Base-by-base conservation (phyloP, 805 yeast genomes). In the Candida tibetensis region DNA sequence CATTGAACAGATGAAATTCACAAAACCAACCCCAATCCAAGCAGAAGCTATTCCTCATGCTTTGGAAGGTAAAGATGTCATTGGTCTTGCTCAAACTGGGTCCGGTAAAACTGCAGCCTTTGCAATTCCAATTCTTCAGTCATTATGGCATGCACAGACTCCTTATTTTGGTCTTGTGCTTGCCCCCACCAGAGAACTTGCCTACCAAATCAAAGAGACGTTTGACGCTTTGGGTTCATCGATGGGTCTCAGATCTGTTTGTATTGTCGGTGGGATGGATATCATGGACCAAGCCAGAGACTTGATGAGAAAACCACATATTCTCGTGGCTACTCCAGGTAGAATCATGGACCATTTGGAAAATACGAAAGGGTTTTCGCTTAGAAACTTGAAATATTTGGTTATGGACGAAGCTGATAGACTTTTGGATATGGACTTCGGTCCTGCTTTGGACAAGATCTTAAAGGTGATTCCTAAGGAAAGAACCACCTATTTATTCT, bases 61-160 rank as follows among this genome's bases (percentile, higher is more conserved):
- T 3, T 64, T 93, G 14, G 79, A 83, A 48, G 96, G 96, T 3
- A 79, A 88, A 47, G 99, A 91, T 64, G 82, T 91, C 32, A 89
- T 91, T 55, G 99, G 99, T 10, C 74, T 91, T 45, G 99, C 99
- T 0, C 96, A 91, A 56, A 91, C 99, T 0, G 99, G 99, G 31
- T 87, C 96, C 3, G 99, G 99, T 47, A 91, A 91, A 62, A 93
- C 99, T 0, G 99, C 98, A 0, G 99, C 99, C 0, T 93, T 93
- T 71, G 97, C 98, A 6, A 79, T 93, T 36, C 99, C 99, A 1
- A 87, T 93, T 31, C 71, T 93, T 22, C 97, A 93, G 60, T 81
- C 87, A 1, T 70, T 93, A 34, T 90, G 96, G 88, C 80, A 87
- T 39, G 89, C 82, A 18, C 96, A 91, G 53, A 72, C 83, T 2